Base-by-base conservation (phyloP, 2,329 filamentous ascomycete species). In the Thelonectria blattea region DNA sequence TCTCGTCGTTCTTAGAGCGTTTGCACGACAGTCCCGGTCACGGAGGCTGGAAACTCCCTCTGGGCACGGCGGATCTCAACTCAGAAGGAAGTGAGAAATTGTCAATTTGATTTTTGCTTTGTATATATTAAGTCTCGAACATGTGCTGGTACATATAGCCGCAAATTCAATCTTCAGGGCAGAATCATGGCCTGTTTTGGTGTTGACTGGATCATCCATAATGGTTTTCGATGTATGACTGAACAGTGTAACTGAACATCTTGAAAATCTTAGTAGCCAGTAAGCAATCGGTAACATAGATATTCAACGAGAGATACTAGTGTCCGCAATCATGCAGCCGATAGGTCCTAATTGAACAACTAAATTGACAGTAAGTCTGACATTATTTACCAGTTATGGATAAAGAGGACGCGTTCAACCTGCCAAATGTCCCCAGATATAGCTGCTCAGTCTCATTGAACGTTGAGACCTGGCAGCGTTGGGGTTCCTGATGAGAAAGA, bases 1-100 rank as follows among this genome's bases (percentile, higher is more conserved):
- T 24, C 45, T 48, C 45, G 45, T 48, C 45, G 45, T 30, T 48
- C 45, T 32, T 48, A 48, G 45, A 48, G 45, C 45, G 22, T 48
- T 48, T 48, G 12, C 45, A 48, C 15, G 30, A 32, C n/a, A 30
- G 45, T 17, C 45, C 45, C 12, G 45, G 22, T 30, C 45, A 48
- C 22, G n/a, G 45, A 48, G 45, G 45, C 12, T 3, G 45, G 45
- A 48, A 48, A n/a, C 24, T 48, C 45, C 24, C 22, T 5, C 17
- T 4, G 8, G 11, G 45, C 15, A 30, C 45, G 45, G 45, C 45
- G 8, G 45, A 17, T 32, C 24, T 48, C 45, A 32, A 24, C 45
- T 48, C 14, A 48, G 24, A 32, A 48, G 45, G 45, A 48, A 48
- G 45, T 24, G 4, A 48, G 22, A 48, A 30, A n/a, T 48, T 48